phyloP scores from a whole-genome alignment of 805 yeast genomes.

The Ogataea degrootiae region DNA sequence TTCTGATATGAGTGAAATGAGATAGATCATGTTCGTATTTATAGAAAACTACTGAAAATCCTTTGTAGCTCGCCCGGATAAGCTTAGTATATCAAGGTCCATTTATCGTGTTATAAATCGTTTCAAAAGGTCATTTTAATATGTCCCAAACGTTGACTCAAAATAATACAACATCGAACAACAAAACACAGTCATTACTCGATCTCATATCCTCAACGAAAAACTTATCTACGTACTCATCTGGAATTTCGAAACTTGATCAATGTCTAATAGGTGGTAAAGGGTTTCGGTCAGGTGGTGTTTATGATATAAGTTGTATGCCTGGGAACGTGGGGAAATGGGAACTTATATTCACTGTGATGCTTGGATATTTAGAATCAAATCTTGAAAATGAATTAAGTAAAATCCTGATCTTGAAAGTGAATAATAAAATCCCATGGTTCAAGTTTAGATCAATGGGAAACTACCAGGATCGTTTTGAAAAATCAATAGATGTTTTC shows the following conservation, averaged over 20 bases:
- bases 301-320: conserved; percentile 26
- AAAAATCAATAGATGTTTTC: conserved; percentile 10
- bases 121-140: too few species aligned
- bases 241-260: conserved; percentile 20
- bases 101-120: too few species aligned
- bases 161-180: background rate
- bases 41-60: too few species aligned
- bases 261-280: conserved; percentile 11
- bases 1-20: too few species aligned
- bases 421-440: conserved; percentile 24
- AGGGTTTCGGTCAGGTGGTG: conserved; percentile 20
- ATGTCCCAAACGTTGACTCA: background rate
- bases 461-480: conserved; percentile 1
- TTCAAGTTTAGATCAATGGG: conserved; percentile 12
- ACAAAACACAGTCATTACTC: conserved; percentile 7
- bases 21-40: too few species aligned
- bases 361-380: conserved; percentile 5
- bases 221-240: conserved; percentile 5
- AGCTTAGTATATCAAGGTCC: too few species aligned
- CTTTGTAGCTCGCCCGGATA: too few species aligned
- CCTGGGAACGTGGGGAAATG: conserved; percentile 27
- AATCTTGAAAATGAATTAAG: background rate
- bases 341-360: conserved; percentile 21
- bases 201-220: conserved; percentile 5
- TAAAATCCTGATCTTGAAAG: conserved; percentile 12